phyloP scores from a whole-genome alignment of 768 basidiomycete genomes.

The Boletus subparvulus region DNA sequence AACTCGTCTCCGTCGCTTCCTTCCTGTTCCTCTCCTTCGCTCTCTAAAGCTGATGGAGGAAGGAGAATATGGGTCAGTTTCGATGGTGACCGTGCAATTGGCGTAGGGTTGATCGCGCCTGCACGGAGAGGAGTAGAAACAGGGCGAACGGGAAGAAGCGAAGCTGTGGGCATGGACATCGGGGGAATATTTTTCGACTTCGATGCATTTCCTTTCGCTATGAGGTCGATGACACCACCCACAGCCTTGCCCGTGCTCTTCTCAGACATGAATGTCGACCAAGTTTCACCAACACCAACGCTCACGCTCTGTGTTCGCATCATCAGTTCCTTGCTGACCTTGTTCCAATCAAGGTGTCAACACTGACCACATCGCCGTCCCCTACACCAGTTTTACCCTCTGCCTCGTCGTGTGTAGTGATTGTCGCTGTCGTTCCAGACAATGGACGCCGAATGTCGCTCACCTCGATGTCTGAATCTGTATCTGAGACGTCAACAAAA shows the following conservation, averaged over 20 bases:
- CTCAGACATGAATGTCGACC: not conserved
- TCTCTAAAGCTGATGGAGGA: slow-evolving; percentile 2
- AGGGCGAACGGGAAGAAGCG: not conserved
- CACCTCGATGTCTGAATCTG: slow-evolving; percentile 20
- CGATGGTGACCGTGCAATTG: slow-evolving; percentile 4
- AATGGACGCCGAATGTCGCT: slow-evolving; percentile 9
- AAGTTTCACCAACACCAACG: not conserved
- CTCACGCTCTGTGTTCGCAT: slow-evolving; percentile 3
- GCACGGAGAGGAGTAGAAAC: slow-evolving; percentile 1
- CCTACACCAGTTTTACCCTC: not conserved
- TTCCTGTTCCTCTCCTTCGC: slow-evolving; percentile 9
- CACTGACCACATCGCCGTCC: slow-evolving; percentile 10
- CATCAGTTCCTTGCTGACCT: not conserved
- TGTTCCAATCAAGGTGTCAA: not conserved
- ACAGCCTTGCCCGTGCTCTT: not conserved
- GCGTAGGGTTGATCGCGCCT: not conserved
- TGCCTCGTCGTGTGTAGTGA: not conserved
- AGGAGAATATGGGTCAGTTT: slow-evolving; percentile 16
- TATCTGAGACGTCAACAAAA: slow-evolving; percentile 27
- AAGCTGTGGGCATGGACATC: not conserved
- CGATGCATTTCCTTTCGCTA: not conserved
- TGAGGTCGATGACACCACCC: slow-evolving; percentile 6
- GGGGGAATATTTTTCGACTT: slow-evolving; percentile 2
- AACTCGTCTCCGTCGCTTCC: slow-evolving; percentile 13
- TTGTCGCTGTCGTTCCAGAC: not conserved